Evolutionary conservation across 176 grass and related monocot species (phyloP).

Genomic region (Dendrocalamus sinicus): DNA sequence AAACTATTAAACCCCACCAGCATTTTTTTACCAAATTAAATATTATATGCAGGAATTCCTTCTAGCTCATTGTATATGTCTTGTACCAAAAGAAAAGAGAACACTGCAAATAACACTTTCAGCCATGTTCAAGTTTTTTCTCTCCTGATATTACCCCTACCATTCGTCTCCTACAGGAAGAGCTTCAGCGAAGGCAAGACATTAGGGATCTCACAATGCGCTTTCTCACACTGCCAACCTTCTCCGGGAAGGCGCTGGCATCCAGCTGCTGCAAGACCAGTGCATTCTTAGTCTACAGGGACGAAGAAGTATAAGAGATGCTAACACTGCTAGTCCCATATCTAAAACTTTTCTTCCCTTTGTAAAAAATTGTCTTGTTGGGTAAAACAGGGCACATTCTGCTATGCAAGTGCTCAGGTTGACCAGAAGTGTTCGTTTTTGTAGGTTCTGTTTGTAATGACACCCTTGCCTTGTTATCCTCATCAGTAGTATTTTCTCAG

Average conservation of each 20-base stretch:
- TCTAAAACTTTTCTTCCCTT: not conserved
- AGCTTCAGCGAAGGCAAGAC: constrained; percentile 45
- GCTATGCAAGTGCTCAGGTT: not conserved
- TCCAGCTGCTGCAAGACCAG: no score
- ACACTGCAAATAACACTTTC: no score
- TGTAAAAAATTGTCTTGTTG: constrained; percentile 18
- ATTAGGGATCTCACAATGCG: constrained; percentile 60
- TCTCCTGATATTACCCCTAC: not conserved
- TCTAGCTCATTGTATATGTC: no score
- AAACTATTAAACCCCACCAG: not conserved
- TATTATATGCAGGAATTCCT: not conserved
- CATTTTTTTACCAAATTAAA: not conserved
- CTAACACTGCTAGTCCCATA: no score
- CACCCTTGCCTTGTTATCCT: not conserved
- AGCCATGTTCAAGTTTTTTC: no score
- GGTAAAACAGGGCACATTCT: not conserved
- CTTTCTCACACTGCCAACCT: constrained; percentile 80
- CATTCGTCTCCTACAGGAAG: constrained; percentile 52
- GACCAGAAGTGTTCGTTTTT: not conserved
- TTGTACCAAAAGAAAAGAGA: no score
- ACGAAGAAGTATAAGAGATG: no score
- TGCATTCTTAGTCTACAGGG: no score
- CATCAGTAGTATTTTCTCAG: not conserved
- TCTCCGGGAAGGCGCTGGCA: constrained; percentile 64
- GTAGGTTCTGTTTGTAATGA: not conserved